Base-by-base conservation (phyloP, 768 basidiomycete species). In the Cystobasidium tubakii region DNA sequence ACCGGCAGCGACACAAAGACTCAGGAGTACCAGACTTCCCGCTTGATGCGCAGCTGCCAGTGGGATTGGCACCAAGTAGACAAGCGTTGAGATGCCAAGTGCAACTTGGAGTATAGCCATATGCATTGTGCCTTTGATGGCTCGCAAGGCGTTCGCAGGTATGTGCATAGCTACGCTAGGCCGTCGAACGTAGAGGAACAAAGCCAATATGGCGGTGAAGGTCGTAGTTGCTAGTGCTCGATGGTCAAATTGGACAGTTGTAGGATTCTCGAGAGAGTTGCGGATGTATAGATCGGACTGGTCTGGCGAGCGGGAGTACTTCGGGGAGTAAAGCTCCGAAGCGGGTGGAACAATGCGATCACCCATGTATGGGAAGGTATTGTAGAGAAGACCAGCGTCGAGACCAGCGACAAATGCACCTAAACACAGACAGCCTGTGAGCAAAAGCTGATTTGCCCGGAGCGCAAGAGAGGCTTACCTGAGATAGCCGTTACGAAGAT, bases 321-420 rank as follows among this genome's bases (percentile, higher is more conserved):
- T 83, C 0, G 85, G 79, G 31, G 90, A 87, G 80, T 94, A 87
- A 29, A 99, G 85, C 81, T 98, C 96, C 43, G 88, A 86, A 7
- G 83, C 75, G 0, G 93, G 92, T 1, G 96, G 96, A 1, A 86
- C 85, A 19, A 97, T 81, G 19, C 87, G 85, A 7, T 90, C 93
- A 43, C 92, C 95, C 95, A 99, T 99, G 3, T 89, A 82, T 0
- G 96, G 96, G 83, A 96, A 99, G 79, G 98, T 95, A 80, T 99
- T 99, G 83, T 98, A 98, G n/a, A 93, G 81, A 67, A 99, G 82
- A 17, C 96, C 96, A 0, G 96, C 96, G 80, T 99, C 96, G 53
- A 99, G 84, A 17, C 96, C 96, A 43, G 96, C 96, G 33, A 99
- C 96, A 78, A 99, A 98, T 3, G 96, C 96, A 65, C 96, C 95